A percentile compares a stretch with the other conserved stretches of the same genome.
Conservation (phyloP, 2,329 filamentous ascomycete species). For the Dryadomyces quercivorus region DNA sequence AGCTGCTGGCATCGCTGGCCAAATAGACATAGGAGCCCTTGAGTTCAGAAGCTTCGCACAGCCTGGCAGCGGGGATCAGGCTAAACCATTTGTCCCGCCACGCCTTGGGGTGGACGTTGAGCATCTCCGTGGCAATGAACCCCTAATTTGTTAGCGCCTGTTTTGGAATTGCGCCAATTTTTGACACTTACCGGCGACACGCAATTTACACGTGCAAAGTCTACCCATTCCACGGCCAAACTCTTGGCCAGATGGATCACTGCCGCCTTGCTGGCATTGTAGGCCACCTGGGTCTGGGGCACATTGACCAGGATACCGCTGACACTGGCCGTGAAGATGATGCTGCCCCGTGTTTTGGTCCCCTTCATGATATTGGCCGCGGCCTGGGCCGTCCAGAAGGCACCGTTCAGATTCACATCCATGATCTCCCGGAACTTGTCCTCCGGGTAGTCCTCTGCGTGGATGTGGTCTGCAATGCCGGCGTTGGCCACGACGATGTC, state of each 20-base stretch:
- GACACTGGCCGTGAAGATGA: conserved; percentile 68
- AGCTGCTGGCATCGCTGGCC: conserved; percentile 14
- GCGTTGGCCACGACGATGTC: conserved; percentile 31
- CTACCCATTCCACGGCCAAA: conserved; percentile 68
- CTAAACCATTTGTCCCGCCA: neutral
- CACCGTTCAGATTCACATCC: conserved; percentile 28
- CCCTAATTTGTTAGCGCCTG: conserved; percentile 16
- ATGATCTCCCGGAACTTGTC: conserved; percentile 24
- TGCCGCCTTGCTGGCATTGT: conserved; percentile 62
- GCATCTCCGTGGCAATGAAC: conserved; percentile 61
- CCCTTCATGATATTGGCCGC: conserved; percentile 22
- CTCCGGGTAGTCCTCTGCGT: conserved; percentile 26
- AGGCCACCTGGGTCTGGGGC: conserved; percentile 60
- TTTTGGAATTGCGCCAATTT: too few species aligned
- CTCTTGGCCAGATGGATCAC: conserved; percentile 48
- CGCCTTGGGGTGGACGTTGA: neutral
- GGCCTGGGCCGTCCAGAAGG: conserved; percentile 30
- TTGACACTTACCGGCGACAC: conserved; percentile 47
- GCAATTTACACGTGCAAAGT: conserved; percentile 58
- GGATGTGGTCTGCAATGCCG: conserved; percentile 23
- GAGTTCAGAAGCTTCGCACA: neutral
- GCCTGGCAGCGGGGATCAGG: neutral
- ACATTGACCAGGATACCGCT: conserved; percentile 67
- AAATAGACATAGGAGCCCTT: neutral
- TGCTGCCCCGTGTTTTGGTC: conserved; percentile 31